Evolutionary conservation across 768 basidiomycete species (phyloP), one percentile per base, ranked within the genome.

Genomic region (Auriscalpium vulgare): DNA sequence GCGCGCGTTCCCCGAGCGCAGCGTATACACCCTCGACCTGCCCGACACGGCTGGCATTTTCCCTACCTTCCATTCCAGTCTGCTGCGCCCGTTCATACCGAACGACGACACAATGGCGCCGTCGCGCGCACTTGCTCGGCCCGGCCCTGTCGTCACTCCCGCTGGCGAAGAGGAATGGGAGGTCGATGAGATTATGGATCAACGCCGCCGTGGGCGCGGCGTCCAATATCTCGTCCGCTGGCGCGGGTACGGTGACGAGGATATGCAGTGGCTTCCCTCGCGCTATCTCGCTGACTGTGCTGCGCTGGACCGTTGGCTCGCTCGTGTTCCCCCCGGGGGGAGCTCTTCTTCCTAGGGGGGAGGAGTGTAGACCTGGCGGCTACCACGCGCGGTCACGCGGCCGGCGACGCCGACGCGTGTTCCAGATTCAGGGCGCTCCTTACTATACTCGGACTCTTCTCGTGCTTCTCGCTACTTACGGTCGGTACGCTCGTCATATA

Each of bases 21-120:
- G 63, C 4, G 38, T 56, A 2, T 69, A 68, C 57, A 60, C 57
- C 3, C 29, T 51, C 34, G 29, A 51, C 29, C 35, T 51, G 3
- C 50, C 50, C 3, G 16, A 1, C 34, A 34, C 11, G 4, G 2
- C 50, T 36, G 16, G 36, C 35, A 35, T 36, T 16, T 37, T 35
- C 36, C 36, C 50, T 1, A 37, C 50, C 3, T 51, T 51, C 36
- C 36, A 51, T 9, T 1, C 50, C 14, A 51, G 50, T 16, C 36
- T 35, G 3, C 50, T 51, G 4, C 19, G 34, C 3, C 50, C 23
- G 0, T 51, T 35, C 50, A 3, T 37, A 0, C 23, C 23, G 2
- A 21, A 11, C 29, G 23, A 34, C 34, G 29, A 34, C 16, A 1
- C 19, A 1, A 3, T 23, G 5, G 14, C 11, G 3, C 50, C 50